These are phyloP conservation scores for Blastomyces emzantsi DNA, from an alignment of 2,329 filamentous ascomycete species.

Conservation along the genomic window DNA sequence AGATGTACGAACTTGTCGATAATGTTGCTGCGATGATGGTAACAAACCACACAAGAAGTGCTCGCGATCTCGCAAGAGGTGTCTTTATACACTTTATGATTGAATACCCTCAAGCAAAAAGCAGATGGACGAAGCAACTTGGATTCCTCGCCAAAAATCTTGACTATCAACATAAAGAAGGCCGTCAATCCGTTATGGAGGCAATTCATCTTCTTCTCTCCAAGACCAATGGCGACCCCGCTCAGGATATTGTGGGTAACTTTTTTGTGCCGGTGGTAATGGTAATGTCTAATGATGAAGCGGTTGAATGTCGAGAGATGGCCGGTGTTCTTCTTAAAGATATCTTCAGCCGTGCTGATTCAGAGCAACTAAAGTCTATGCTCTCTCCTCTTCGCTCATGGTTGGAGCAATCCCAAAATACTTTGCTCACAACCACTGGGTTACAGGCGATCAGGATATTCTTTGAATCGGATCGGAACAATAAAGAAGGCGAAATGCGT, in stretches of 20 bases:
- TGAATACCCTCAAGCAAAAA: conserved; percentile 88
- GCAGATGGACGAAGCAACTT: conserved; percentile 79
- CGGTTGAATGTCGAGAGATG: conserved; percentile 72
- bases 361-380: conserved; percentile 61
- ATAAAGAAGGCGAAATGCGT: conserved; percentile 58
- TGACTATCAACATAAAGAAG: conserved; percentile 80
- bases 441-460: conserved; percentile 77
- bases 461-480: conserved; percentile 57
- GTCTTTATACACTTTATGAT: conserved; percentile 91
- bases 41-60: conserved; percentile 83
- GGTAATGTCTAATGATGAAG: conserved; percentile 80
- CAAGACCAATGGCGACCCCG: conserved; percentile 72
- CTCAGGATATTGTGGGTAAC: conserved; percentile 69
- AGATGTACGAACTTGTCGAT: conserved; percentile 86
- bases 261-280: conserved; percentile 83
- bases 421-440: conserved; percentile 60
- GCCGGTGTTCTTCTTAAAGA: conserved; percentile 71
- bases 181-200: conserved; percentile 88
- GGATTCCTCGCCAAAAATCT: conserved; percentile 84
- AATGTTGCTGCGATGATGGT: conserved; percentile 89
- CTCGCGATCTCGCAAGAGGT: conserved; percentile 76
- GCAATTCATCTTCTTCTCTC: conserved; percentile 75
- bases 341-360: conserved; percentile 68
- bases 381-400: conserved; percentile 62
- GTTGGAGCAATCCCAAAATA: conserved; percentile 65